Evolutionary conservation across 2,329 filamentous ascomycete species (phyloP), one percentile per base, ranked within the genome.

Genomic region (Trichoderma sp.): DNA sequence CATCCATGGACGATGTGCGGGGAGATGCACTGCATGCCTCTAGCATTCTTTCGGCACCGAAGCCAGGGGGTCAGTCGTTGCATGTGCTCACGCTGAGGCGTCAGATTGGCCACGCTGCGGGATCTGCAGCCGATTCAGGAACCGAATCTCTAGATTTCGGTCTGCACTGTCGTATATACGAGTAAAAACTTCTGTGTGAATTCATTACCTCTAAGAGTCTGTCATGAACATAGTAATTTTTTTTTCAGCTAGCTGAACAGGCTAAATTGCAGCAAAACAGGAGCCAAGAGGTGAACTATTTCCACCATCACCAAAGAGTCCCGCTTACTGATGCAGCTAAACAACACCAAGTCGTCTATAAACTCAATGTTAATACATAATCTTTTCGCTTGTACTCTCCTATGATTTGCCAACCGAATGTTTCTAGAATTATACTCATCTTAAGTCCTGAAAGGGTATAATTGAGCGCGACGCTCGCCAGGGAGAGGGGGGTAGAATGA

Each of bases 31-130:
- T 33, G 60, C 38, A n/a, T 35, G 41, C 71, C 60, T 73, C 71
- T 73, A 73, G 41, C 7, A 53, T 65, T 45, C 60, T 73, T 73
- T 56, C 41, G 59, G 59, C 60, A 73, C 71, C 71, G 71, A 73
- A 73, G 71, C 9, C 71, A 73, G 60, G 69, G 69, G 71, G 50
- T 73, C n/a, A 9, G 71, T 16, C 21, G 8, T 24, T 65, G 41
- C 71, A 73, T 73, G 71, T 73, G 71, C 18, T 72, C 27, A 1
- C 27, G 2, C 7, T 29, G 45, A 73, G 71, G 8, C 60, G 21
- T 56, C 31, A 65, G 38, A 73, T 73, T 73, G 71, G 71, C 41
- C 4, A 24, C 21, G 14, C 38, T 14, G n/a, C 14, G 50, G 16
- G 38, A 64, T 62, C 53, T 71, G 67, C 67, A 24, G 24, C 67